Conservation (phyloP, 371 early-diverging fungal species). For the Conidiobolus incongruus region DNA sequence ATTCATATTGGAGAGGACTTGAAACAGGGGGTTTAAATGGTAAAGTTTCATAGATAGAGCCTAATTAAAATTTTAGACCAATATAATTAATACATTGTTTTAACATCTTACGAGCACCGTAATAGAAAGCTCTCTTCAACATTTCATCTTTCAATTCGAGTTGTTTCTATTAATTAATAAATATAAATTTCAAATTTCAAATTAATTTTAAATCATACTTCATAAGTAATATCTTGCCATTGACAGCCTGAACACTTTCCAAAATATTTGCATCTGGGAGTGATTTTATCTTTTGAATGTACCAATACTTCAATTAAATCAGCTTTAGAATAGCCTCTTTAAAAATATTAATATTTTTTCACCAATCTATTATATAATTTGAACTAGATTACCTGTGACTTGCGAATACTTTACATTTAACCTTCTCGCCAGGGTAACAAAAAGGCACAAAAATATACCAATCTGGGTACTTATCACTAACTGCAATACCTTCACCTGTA, state of each 20-base stretch:
- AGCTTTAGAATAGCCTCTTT: constrained; percentile 23
- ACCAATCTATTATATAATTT: background rate
- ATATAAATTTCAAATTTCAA: too few species aligned
- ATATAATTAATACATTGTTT: background rate
- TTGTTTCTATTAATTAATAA: constrained; percentile 11
- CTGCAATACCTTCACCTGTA: background rate
- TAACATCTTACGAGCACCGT: constrained; percentile 8
- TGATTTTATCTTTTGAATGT: constrained; percentile 11
- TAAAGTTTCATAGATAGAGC: background rate
- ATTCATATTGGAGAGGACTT: constrained; percentile 22
- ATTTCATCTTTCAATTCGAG: constrained; percentile 20
- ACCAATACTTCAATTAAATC: constrained; percentile 24
- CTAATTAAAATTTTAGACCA: background rate
- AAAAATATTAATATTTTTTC: background rate
- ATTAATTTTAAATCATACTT: background rate
- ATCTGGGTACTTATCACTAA: background rate
- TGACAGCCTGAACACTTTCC: constrained; percentile 32
- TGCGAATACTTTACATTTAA: background rate
- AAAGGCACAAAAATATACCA: constrained; percentile 3
- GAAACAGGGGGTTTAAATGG: background rate
- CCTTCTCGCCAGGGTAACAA: background rate
- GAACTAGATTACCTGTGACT: background rate
- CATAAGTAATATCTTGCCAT: constrained; percentile 26
- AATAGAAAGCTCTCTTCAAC: constrained; percentile 18
- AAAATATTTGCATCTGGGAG: constrained; percentile 26